phyloP scores from a whole-genome alignment of 768 basidiomycete species.

The Tremella mesenterica region DNA sequence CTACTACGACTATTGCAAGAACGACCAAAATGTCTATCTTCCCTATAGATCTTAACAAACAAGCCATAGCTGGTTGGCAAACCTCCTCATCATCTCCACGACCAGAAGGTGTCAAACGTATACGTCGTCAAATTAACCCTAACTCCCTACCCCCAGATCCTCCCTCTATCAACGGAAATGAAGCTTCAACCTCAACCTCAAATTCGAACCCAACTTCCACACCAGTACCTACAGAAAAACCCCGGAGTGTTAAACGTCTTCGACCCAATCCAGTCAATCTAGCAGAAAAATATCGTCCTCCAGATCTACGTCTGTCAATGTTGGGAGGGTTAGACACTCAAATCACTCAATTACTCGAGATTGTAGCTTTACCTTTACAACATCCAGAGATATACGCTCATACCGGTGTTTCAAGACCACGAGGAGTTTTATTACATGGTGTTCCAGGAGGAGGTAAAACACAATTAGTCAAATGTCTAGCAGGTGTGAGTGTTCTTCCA shows the following conservation, averaged over 20 bases:
- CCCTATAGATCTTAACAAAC: neutral
- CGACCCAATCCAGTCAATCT: slow-evolving; percentile 8
- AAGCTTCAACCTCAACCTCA: neutral
- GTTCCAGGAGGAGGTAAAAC: slow-evolving; percentile 98
- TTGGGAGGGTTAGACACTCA: slow-evolving; percentile 79
- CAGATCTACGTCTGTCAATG: slow-evolving; percentile 66
- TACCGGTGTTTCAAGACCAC: slow-evolving; percentile 82
- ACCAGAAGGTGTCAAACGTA: slow-evolving; percentile 1
- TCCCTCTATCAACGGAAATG: neutral
- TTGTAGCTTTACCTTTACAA: slow-evolving; percentile 89
- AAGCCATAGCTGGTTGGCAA: slow-evolving; percentile 21
- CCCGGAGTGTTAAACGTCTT: slow-evolving; percentile 1
- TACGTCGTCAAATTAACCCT: slow-evolving; percentile 10
- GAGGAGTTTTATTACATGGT: slow-evolving; percentile 86
- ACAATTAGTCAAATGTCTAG: slow-evolving; percentile 83
- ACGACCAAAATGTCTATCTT: too few species aligned
- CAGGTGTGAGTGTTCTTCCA: slow-evolving; percentile 58
- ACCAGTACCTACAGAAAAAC: neutral
- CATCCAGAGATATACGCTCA: slow-evolving; percentile 94
- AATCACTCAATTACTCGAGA: slow-evolving; percentile 85
- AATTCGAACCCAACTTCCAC: neutral
- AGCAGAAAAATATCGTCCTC: slow-evolving; percentile 59
- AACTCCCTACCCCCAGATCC: slow-evolving; percentile 8
- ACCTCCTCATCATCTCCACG: neutral
- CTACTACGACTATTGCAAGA: too few species aligned